phyloP scores from a whole-genome alignment of 2,329 filamentous ascomycete genomes.

The Diaporthe destruens region DNA sequence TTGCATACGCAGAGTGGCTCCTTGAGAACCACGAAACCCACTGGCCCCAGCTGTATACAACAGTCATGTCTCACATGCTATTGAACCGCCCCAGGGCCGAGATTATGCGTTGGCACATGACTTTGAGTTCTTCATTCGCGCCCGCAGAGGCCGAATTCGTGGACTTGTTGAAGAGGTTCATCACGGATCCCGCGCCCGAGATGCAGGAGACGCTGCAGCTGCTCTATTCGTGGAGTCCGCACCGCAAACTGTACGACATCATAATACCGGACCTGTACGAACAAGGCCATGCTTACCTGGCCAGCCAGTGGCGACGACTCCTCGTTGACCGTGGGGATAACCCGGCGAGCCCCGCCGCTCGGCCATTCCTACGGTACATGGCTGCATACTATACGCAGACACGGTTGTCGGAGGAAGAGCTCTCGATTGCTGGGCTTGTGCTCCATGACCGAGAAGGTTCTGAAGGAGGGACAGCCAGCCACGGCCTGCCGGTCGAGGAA shows the following conservation, averaged over 20 bases:
- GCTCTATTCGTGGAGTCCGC: slow-evolving; percentile 59
- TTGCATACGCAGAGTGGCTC: slow-evolving; percentile 59
- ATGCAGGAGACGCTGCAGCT: slow-evolving; percentile 56
- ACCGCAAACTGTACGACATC: slow-evolving; percentile 62
- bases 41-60: slow-evolving; percentile 66
- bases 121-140: slow-evolving; percentile 58
- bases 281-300: slow-evolving; percentile 58
- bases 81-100: slow-evolving; percentile 53
- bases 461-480: too few relatives aligned
- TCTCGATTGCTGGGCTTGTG: slow-evolving; percentile 43
- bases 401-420: slow-evolving; percentile 55
- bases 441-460: slow-evolving; percentile 28
- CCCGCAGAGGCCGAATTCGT: slow-evolving; percentile 57
- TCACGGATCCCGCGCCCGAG: slow-evolving; percentile 52
- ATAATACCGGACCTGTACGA: slow-evolving; percentile 65
- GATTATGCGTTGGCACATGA: slow-evolving; percentile 62
- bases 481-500: slow-evolving; percentile 26
- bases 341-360: slow-evolving; percentile 55
- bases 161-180: slow-evolving; percentile 56
- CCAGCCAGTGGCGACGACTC: slow-evolving; percentile 61
- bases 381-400: slow-evolving; percentile 58
- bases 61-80: slow-evolving; percentile 59
- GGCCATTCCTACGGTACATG: slow-evolving; percentile 63
- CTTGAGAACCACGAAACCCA: slow-evolving; percentile 51
- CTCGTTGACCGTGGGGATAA: slow-evolving; percentile 57